Conservation (phyloP, 1,139 yeast species). For the Geotrichum cucujoidarum region DNA sequence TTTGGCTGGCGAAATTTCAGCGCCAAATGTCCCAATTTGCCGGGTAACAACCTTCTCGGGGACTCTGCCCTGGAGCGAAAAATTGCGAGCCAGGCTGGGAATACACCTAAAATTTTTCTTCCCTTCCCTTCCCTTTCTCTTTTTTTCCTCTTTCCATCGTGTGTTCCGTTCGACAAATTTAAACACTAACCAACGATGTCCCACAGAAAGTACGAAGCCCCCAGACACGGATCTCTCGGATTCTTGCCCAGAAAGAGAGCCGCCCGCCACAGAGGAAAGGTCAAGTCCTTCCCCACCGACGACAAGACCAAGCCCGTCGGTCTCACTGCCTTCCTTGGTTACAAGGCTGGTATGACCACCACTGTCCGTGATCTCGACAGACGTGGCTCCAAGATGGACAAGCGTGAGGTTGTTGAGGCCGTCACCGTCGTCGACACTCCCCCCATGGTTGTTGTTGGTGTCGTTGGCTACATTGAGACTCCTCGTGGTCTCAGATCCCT, state of each 20-base stretch:
- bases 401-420: constrained; percentile 99
- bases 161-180: constrained; percentile 18
- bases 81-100: constrained; percentile 1
- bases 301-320: constrained; percentile 97
- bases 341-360: constrained; percentile 99
- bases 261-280: constrained; percentile 96
- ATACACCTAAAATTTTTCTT: constrained; percentile 4
- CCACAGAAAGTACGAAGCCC: constrained; percentile 99
- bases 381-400: constrained; percentile 99
- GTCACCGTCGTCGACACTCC: constrained; percentile 99
- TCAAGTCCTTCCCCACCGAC: constrained; percentile 99
- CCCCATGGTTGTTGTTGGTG: constrained; percentile 98
- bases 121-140: constrained; percentile 5
- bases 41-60: no score
- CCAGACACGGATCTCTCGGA: constrained; percentile 99
- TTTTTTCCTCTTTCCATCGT: constrained; percentile 10
- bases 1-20: no score
- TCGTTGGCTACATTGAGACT: constrained; percentile 99
- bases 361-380: constrained; percentile 99
- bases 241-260: constrained; percentile 99
- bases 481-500: constrained; percentile 99
- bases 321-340: constrained; percentile 98
- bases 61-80: not conserved
- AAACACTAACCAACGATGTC: constrained; percentile 53
- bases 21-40: no score